Conservation (phyloP, 352 stramenopile species). For the Globisporangium spinosum region DNA sequence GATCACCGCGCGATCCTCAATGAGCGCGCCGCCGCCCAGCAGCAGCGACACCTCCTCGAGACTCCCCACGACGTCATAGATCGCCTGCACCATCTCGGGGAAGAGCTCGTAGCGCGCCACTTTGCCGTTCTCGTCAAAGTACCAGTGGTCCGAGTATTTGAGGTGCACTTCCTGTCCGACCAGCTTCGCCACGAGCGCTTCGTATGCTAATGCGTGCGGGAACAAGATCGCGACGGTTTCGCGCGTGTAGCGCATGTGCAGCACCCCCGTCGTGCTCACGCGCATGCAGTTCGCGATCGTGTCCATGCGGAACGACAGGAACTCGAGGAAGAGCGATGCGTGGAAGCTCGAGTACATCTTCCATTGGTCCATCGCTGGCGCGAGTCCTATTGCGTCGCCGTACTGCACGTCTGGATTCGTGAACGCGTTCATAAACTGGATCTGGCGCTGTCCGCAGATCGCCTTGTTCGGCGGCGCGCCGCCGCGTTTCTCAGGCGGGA, state of each 20-base stretch:
- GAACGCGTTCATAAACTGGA: constrained; percentile 14
- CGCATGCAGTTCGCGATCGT: constrained; percentile 11
- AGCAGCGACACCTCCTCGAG: constrained; percentile 26
- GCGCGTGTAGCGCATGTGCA: constrained; percentile 35
- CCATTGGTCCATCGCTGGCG: constrained; percentile 19
- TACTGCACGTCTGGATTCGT: constrained; percentile 15
- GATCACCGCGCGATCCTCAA: constrained; percentile 11
- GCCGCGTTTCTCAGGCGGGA: neutral
- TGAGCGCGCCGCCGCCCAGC: constrained; percentile 18
- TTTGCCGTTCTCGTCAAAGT: constrained; percentile 23
- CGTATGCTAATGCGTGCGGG: constrained; percentile 26
- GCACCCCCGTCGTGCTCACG: constrained; percentile 21
- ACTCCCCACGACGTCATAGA: constrained; percentile 27
- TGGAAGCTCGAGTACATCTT: constrained; percentile 19
- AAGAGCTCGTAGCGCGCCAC: constrained; percentile 20
- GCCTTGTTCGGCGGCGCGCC: neutral
- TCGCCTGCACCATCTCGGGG: constrained; percentile 27
- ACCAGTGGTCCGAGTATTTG: constrained; percentile 29
- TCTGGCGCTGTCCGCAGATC: constrained; percentile 10
- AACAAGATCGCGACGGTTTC: constrained; percentile 34
- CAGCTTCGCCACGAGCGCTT: constrained; percentile 27
- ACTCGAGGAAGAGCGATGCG: constrained; percentile 20
- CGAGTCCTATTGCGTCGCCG: constrained; percentile 10
- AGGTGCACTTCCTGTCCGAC: constrained; percentile 30
- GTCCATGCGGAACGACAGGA: constrained; percentile 14